Percentiles rank a stretch among this genome's conserved stretches.
These are phyloP conservation scores for Lactifluus subvellereus DNA, from an alignment of 768 basidiomycete species.

Conservation along the genomic window DNA sequence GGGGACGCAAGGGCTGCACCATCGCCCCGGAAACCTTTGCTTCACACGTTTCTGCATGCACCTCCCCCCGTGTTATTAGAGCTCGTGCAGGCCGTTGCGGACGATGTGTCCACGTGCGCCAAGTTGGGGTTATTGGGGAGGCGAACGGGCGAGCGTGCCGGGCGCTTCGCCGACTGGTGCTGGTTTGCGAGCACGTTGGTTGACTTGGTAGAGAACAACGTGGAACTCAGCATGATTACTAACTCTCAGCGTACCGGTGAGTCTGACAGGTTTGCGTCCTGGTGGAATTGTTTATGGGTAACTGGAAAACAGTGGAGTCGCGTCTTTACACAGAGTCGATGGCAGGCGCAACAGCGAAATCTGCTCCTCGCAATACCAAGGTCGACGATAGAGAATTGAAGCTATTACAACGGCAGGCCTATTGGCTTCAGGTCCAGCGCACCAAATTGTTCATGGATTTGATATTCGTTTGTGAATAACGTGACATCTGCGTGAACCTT, in stretches of 20 bases:
- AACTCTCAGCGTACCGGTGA: conserved; percentile 59
- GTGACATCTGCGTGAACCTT: conserved; percentile 17
- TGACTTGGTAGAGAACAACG: conserved; percentile 75
- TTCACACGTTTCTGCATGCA: conserved; percentile 71
- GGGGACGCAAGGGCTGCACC: conserved; percentile 28
- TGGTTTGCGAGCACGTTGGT: conserved; percentile 79
- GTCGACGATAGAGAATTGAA: conserved; percentile 65
- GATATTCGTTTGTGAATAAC: conserved; percentile 72
- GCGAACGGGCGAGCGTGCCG: conserved; percentile 61
- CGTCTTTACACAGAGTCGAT: conserved; percentile 72
- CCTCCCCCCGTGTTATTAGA: conserved; percentile 80
- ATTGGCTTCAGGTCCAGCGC: conserved; percentile 68
- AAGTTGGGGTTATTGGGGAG: conserved; percentile 63
- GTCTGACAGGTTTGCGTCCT: conserved; percentile 7
- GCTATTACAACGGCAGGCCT: conserved; percentile 62
- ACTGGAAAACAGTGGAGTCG: conserved; percentile 49
- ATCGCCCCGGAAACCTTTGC: conserved; percentile 45
- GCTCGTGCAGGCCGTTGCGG: conserved; percentile 64
- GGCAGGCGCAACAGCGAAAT: conserved; percentile 63
- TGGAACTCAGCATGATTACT: conserved; percentile 68
- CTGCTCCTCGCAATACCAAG: conserved; percentile 50
- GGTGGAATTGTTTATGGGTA: conserved; percentile 7
- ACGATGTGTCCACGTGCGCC: conserved; percentile 76
- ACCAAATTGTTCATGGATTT: conserved; percentile 78
- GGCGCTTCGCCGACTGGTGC: conserved; percentile 76